Percentiles rank a stretch among this genome's conserved stretches.
These are phyloP conservation scores for Vaccinium macrocarpon DNA, from an alignment of 148 eudicot genomes.

Conservation along the genomic window DNA sequence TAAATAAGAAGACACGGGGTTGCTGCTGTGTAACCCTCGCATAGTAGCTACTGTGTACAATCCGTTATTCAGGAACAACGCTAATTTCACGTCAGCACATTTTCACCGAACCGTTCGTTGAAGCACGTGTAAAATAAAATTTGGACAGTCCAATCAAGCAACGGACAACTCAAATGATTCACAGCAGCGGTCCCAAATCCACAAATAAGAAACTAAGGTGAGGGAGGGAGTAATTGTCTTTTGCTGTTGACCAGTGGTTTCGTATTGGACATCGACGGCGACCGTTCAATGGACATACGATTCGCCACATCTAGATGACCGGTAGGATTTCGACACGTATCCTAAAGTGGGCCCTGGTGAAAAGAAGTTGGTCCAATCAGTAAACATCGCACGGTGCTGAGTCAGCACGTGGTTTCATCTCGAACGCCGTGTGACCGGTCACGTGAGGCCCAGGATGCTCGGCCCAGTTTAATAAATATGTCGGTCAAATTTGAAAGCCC, in stretches of 20 bases:
- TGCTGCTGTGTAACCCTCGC: no score
- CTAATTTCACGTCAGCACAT: no score
- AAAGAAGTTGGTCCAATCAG: conserved; percentile 20
- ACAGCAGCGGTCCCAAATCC: no score
- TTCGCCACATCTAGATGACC: not conserved
- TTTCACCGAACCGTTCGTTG: no score
- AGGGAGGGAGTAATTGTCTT: no score
- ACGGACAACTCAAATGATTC: no score
- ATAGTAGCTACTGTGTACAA: no score
- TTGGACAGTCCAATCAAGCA: no score
- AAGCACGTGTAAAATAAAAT: no score
- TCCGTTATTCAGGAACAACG: no score
- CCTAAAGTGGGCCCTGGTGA: not conserved
- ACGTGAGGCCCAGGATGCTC: conserved; percentile 58
- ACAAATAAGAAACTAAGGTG: no score
- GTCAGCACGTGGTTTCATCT: conserved; percentile 18
- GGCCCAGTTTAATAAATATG: conserved; percentile 35
- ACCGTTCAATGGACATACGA: not conserved
- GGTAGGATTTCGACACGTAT: conserved; percentile 10
- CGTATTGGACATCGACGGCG: not conserved
- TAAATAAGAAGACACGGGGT: no score
- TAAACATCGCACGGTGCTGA: conserved; percentile 1
- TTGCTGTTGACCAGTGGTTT: not conserved
- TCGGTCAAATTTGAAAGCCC: conserved; percentile 28
- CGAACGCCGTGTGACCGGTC: conserved; percentile 32